These are phyloP conservation scores for Helotiales sp. DNA, from an alignment of 2,329 filamentous ascomycete species.

Conservation along the genomic window DNA sequence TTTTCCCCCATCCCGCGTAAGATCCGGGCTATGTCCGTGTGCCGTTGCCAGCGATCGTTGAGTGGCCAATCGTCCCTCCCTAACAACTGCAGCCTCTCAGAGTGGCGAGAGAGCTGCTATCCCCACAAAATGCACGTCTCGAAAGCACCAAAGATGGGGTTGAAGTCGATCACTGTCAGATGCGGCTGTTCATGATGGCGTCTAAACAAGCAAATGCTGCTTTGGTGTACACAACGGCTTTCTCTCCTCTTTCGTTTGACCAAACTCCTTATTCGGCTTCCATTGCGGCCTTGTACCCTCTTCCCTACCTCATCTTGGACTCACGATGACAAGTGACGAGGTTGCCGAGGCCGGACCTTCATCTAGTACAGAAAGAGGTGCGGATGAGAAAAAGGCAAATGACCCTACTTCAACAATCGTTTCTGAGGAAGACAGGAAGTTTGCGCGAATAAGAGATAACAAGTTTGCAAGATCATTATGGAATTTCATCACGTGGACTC, in stretches of 20 bases:
- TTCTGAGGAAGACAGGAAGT: conserved; percentile 15
- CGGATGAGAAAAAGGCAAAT: conserved; percentile 1
- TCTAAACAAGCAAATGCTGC: not conserved
- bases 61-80: no score
- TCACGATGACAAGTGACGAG: conserved; percentile 5
- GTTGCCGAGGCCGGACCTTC: not conserved
- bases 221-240: not conserved
- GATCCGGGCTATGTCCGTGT: conserved; percentile 1
- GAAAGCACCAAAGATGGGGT: conserved; percentile 8
- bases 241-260: not conserved
- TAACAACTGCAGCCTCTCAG: not conserved
- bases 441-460: conserved; percentile 19
- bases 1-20: conserved; percentile 1
- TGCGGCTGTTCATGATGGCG: not conserved
- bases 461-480: conserved; percentile 16
- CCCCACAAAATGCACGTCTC: not conserved
- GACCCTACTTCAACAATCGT: conserved; percentile 14
- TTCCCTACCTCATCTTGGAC: no score
- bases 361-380: not conserved
- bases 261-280: not conserved
- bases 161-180: conserved; percentile 2
- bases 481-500: conserved; percentile 55
- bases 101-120: not conserved
- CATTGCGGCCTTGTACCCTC: not conserved
- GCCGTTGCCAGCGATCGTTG: not conserved